Evolutionary conservation across 148 eudicot genomes (phyloP).

Genomic region (Chenopodium album): DNA sequence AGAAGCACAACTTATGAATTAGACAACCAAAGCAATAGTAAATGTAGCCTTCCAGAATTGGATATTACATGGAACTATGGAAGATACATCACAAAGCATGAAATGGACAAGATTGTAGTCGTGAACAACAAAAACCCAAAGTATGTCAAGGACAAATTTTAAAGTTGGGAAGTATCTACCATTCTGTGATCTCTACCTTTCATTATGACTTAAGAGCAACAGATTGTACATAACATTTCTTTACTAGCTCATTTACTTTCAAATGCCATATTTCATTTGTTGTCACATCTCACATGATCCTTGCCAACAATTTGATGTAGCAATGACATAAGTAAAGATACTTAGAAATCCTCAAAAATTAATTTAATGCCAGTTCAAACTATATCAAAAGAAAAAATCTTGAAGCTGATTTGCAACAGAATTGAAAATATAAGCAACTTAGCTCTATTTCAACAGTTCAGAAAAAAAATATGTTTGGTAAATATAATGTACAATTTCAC

Average conservation of each 20-base stretch:
- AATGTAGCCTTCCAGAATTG: no score
- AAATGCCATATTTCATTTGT: background rate
- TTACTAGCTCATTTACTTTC: background rate
- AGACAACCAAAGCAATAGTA: no score
- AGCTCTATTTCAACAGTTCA: background rate
- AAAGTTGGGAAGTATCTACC: no score
- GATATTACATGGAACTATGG: no score
- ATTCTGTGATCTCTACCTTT: no score
- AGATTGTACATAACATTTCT: background rate
- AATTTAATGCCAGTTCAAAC: background rate
- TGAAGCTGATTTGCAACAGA: background rate
- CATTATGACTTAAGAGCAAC: no score
- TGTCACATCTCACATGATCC: background rate
- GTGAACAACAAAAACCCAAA: no score
- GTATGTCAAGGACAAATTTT: no score
- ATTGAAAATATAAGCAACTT: background rate
- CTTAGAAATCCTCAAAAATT: background rate
- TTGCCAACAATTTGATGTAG: background rate
- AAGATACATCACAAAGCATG: no score
- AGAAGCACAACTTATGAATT: background rate
- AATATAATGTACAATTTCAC: constrained; percentile 6
- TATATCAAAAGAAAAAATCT: background rate
- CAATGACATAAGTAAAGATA: background rate
- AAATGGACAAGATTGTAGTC: no score
- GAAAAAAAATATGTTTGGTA: background rate